Percentiles rank a stretch among this genome's conserved stretches.
phyloP scores from a whole-genome alignment of 164 flowering plant species.

The Tetrastigma voinierianum region DNA sequence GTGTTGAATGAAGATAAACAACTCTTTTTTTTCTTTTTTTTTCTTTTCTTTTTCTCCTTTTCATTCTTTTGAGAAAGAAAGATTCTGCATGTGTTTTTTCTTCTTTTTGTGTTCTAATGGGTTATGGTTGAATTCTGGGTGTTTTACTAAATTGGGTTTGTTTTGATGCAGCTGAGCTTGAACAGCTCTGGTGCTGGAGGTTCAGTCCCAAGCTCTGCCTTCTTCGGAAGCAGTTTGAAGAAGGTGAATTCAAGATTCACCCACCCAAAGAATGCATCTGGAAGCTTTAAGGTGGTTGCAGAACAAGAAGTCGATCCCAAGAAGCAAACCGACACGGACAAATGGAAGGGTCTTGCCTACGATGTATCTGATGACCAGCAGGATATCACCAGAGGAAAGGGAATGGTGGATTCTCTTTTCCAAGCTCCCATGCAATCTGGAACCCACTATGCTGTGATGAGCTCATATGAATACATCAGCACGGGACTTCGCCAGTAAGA shows the following conservation, averaged over 20 bases:
- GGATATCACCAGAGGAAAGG: conserved; percentile 40
- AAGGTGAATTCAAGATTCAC: conserved; percentile 14
- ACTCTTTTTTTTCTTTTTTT: too few relatives aligned
- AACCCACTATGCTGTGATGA: conserved; percentile 33
- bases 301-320: conserved; percentile 28
- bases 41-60: too few relatives aligned
- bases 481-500: conserved; percentile 32
- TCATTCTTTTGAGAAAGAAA: too few relatives aligned
- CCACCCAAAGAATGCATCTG: conserved; percentile 8
- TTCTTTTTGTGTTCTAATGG: too few relatives aligned
- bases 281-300: conserved; percentile 23
- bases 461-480: conserved; percentile 33
- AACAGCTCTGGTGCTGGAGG: conserved; percentile 24
- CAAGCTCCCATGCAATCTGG: conserved; percentile 31
- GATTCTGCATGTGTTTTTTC: too few relatives aligned
- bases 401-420: conserved; percentile 38
- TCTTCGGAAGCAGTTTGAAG: conserved; percentile 18
- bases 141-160: neutral
- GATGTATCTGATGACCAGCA: conserved; percentile 40
- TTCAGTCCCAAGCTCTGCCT: conserved; percentile 25
- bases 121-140: too few relatives aligned
- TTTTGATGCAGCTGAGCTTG: conserved; percentile 24
- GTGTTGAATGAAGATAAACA: neutral
- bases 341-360: conserved; percentile 31
- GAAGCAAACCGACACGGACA: conserved; percentile 26